Percentiles rank a stretch among this genome's conserved stretches.
These are phyloP conservation scores for Smallanthus sonchifolius DNA, from an alignment of 129 eudicot genomes.

Conservation along the genomic window DNA sequence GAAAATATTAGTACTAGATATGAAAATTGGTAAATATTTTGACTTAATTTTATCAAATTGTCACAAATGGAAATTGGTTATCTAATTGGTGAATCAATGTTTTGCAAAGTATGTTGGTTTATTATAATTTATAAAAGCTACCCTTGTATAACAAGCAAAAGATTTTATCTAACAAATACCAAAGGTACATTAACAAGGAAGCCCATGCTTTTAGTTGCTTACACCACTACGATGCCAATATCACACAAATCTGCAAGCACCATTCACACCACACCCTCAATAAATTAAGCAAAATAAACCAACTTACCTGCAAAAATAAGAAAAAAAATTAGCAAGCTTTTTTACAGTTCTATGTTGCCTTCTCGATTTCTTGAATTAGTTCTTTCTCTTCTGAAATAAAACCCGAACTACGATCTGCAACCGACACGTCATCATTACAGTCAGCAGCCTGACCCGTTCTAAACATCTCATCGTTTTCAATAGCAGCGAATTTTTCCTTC, in stretches of 20 bases:
- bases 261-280: constrained; percentile 19
- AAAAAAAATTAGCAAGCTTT: not conserved
- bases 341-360: constrained; percentile 11
- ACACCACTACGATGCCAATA: not conserved
- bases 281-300: not conserved
- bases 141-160: not conserved
- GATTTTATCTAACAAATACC: not conserved
- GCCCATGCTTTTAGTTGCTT: not conserved
- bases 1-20: no score
- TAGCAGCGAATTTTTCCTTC: constrained; percentile 48
- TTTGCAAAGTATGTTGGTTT: not conserved
- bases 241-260: constrained; percentile 6
- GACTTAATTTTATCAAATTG: no score
- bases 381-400: not conserved
- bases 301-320: not conserved
- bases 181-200: not conserved
- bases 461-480: constrained; percentile 73
- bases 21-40: no score
- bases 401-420: constrained; percentile 17
- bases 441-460: constrained; percentile 20
- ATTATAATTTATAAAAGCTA: not conserved
- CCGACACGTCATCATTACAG: constrained; percentile 30
- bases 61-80: no score
- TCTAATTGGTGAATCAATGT: no score
- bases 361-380: not conserved